Base-by-base conservation (phyloP, 2,329 filamentous ascomycete species). In the Periconia sp. region DNA sequence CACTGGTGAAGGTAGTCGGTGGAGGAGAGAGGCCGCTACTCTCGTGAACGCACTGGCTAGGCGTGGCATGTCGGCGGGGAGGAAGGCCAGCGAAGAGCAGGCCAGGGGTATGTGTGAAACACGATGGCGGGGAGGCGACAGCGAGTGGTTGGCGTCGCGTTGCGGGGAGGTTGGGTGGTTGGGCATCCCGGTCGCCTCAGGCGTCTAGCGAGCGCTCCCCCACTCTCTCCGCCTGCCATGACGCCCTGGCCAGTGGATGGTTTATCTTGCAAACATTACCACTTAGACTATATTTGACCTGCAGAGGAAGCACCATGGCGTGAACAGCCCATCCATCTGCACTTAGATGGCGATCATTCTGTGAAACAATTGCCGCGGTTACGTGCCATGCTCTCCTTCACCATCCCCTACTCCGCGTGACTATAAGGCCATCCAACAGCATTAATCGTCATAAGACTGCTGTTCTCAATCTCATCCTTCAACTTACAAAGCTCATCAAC, bases 91-190 rank as follows among this genome's bases (percentile, higher is more conserved):
- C 25, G 11, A 4, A 28, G 12, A 28, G 18, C 9, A 10, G 8
- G 32, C 22, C 32, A 35, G 55, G 49, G 50, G 40, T 48, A 48
- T 53, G 49, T 47, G 56, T 65, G 60, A 65, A 65, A 65, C 61
- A 43, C 50, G 52, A 52, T 55, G 62, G 61, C 57, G 62, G 61
- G 56, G 40, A 40, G 24, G 21, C 9, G 32, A 37, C 18, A 15
- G 28, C 26, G 24, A 22, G 32, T 9, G 18, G 19, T 4, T 12
- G 31, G 31, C 12, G 25, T 13, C 13, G 10, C 29, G 10, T 5
- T 34, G 16, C 17, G 15, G 19, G 31, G 16, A 3, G 8, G n/a
- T n/a, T 17, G 36, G 41, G 40, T 57, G 60, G 51, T 61, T 62
- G 62, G 60, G 42, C 15, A 36, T 19, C 40, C 36, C 22, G 44